Evolutionary conservation across 495 filamentous ascomycete species (phyloP), one percentile per base, ranked within the genome.

Genomic region (Lasiosphaeris hirsuta): DNA sequence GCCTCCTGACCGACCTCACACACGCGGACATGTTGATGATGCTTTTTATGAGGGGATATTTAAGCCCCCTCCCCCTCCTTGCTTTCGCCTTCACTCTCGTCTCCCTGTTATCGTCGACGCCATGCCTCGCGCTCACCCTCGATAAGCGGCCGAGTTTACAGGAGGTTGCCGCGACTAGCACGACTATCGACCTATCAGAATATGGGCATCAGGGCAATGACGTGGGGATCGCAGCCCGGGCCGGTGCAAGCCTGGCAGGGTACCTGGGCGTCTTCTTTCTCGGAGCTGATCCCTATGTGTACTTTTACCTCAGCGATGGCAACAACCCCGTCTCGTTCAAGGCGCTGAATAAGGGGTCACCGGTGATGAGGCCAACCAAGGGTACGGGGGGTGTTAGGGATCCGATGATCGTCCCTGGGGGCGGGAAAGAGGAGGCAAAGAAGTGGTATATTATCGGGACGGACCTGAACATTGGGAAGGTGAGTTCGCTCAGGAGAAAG

Each of bases 401-500:
- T 39, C 80, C 78, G 0, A 69, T 72, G 11, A 68, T 80, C 4
- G 65, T 80, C 15, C 58, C 69, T n/a, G 78, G 79, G 3, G 77
- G 75, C 10, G 77, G 78, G 7, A 57, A 34, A 7, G 78, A 82
- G 39, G 76, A 70, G 0, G 78, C 72, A 0, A 71, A 69, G 66
- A 82, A 81, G 63, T 81, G 78, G 77, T 81, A 79, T 45, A 81
- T 81, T 39, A 70, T 82, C 17, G 77, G 78, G 13, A 82, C 78
- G 2, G 78, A 81, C 55, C 60, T 81, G 6, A 57, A 82, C 48
- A 82, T 82, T 54, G 78, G 67, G 9, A 79, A 74, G 59, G 75
- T 78, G 34, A 54, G 63, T 51, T 30, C 23, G 5, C 23, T 2
- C 2, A 5, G 23, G 23, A 5, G 23, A 30, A 30, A 30, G 23